Percentiles rank a stretch among this genome's conserved stretches.
Evolutionary conservation across 208 protist species (phyloP).

Genomic region (Angomonas ambiguus): DNA sequence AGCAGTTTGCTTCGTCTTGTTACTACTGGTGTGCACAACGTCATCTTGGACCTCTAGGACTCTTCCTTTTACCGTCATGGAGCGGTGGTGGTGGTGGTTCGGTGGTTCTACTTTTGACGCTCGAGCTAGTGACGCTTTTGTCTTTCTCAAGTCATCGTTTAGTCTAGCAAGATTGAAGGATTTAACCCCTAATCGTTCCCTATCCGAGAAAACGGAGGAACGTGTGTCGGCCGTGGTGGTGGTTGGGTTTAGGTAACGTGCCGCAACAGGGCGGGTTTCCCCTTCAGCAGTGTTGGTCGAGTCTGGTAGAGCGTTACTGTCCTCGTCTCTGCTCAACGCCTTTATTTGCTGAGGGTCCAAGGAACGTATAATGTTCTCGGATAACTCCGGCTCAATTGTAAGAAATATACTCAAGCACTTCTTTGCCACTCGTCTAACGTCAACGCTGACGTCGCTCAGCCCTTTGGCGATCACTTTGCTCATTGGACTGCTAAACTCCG

Average conservation of each 20-base stretch:
- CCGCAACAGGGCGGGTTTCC: background rate
- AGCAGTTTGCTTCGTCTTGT: background rate
- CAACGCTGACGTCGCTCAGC: slow-evolving; percentile 39
- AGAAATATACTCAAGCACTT: slow-evolving; percentile 44
- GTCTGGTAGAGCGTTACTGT: background rate
- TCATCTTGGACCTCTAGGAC: too few relatives aligned
- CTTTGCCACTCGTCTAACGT: slow-evolving; percentile 31
- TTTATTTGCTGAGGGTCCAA: slow-evolving; percentile 17
- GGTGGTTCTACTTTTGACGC: background rate
- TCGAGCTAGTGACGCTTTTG: background rate
- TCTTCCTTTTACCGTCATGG: too few relatives aligned
- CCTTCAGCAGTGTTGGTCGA: background rate
- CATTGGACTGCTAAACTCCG: slow-evolving; percentile 29
- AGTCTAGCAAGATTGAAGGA: background rate
- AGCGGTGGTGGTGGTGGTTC: background rate
- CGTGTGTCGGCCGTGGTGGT: too few relatives aligned
- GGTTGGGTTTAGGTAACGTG: background rate
- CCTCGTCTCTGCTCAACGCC: background rate
- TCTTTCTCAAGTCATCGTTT: background rate
- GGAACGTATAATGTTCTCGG: slow-evolving; percentile 21
- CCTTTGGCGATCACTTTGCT: slow-evolving; percentile 29
- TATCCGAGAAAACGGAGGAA: background rate
- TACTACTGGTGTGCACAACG: too few relatives aligned
- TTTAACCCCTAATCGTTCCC: background rate
- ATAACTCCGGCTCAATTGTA: slow-evolving; percentile 33